Evolutionary conservation across 306 rosid species (phyloP), one percentile per base, ranked within the genome.

Genomic region (Cicer chorassanicum): DNA sequence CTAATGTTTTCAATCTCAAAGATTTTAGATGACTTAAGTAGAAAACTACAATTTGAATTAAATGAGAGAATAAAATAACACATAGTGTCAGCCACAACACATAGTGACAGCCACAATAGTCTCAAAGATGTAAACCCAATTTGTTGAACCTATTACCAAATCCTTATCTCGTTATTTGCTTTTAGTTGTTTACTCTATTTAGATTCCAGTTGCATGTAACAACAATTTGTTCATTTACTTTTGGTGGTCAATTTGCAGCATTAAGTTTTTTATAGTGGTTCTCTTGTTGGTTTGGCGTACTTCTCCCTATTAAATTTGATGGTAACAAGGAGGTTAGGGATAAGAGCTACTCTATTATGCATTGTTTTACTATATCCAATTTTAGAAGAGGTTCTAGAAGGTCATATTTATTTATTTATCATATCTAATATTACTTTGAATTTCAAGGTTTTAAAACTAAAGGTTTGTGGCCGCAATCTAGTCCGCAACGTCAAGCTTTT

Each of bases 361-460:
- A 91, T 80, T 74, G n/a, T 77, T 91, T 89, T 68, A 86, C 96
- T 40, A 93, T 93, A 74, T 91, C 98, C 65, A 91, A 93, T 82
- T 74, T 93, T 49, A 73, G 59, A 1, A 77, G 56, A 70, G 96
- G 98, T 77, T 93, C 98, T 59, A 51, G 69, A 75, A 87, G 91
- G 94, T 89, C 50, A 81, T 76, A 13, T 13, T 81, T 8, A 65
- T 70, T 40, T 67, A 70, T 40, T 71, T 50, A 5, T n/a, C 13
- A 36, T 51, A 51, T 15, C 8, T 51, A 51, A 51, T 15, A 14
- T 14, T 50, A 50, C 19, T 16, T 16, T 16, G 18, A 16, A 16
- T 50, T 14, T 50, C 54, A 48, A 48, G 6, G 15, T 48, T 48
- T 16, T 16, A 12, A 12, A 12, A 48, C 12, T 11, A 48, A 12